A percentile compares a stretch with the other conserved stretches of the same genome.
Evolutionary conservation across 2,329 filamentous ascomycete species (phyloP).

Genomic region (Pseudogymnoascus sp.): DNA sequence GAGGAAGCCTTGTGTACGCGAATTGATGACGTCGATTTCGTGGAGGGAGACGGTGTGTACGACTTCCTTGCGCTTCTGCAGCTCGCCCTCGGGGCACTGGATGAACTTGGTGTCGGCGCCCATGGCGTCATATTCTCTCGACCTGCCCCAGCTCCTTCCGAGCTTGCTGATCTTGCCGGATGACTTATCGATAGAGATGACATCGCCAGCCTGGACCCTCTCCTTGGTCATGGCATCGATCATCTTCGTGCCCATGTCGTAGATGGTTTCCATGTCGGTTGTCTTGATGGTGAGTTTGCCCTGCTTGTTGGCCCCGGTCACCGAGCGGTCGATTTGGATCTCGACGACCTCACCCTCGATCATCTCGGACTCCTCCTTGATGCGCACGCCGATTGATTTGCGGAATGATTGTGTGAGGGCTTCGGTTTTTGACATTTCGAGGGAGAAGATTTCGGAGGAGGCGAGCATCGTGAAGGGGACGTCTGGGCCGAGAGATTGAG

Average conservation of each 20-base stretch:
- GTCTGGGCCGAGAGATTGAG: conserved; percentile 87
- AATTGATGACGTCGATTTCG: conserved; percentile 99
- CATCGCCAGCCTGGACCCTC: conserved; percentile 96
- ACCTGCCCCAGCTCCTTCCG: conserved; percentile 87
- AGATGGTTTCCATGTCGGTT: conserved; percentile 98
- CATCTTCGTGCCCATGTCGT: conserved; percentile 99
- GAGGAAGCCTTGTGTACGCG: conserved; percentile 93
- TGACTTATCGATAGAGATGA: conserved; percentile 97
- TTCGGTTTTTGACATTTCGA: conserved; percentile 99
- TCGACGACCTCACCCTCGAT: conserved; percentile 99
- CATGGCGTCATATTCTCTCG: conserved; percentile 98
- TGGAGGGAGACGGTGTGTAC: conserved; percentile 95
- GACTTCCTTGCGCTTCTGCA: conserved; percentile 94
- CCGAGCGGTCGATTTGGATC: conserved; percentile 95
- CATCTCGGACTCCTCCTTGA: conserved; percentile 98
- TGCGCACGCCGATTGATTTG: conserved; percentile 94
- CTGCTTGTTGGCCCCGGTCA: conserved; percentile 95
- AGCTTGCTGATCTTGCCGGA: conserved; percentile 97
- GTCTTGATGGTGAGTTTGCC: conserved; percentile 99
- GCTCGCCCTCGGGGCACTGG: conserved; percentile 92
- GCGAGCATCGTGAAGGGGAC: conserved; percentile 95
- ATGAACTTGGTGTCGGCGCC: conserved; percentile 97
- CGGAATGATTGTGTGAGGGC: conserved; percentile 97
- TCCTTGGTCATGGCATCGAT: conserved; percentile 99
- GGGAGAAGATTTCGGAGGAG: conserved; percentile 93